phyloP scores from a whole-genome alignment of 805 yeast genomes.

The Saccharomycopsis babjevae region DNA sequence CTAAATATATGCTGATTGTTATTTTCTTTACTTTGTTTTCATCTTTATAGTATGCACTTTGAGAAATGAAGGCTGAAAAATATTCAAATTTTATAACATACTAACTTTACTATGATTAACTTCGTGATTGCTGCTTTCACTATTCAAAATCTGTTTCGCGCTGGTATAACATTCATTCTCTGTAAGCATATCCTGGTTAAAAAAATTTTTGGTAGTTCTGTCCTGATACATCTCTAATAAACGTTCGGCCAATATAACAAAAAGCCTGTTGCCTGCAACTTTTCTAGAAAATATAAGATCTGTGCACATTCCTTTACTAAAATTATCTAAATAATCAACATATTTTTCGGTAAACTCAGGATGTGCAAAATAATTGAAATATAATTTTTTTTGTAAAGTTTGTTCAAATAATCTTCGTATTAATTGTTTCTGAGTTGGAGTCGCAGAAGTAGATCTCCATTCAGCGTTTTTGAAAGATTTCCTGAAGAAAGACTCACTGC shows the following conservation, averaged over 20 bases:
- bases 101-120: too few species aligned
- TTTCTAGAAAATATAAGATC: constrained; percentile 3
- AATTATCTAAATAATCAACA: not conserved
- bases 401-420: not conserved
- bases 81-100: too few species aligned
- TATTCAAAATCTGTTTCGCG: not conserved
- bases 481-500: not conserved
- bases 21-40: too few species aligned
- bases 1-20: too few species aligned
- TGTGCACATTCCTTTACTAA: constrained; percentile 2
- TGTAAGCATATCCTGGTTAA: not conserved
- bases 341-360: not conserved
- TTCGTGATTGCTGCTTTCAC: not conserved
- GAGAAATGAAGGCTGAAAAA: too few species aligned
- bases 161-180: not conserved
- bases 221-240: not conserved
- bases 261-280: not conserved
- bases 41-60: too few species aligned
- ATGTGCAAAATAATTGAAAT: not conserved
- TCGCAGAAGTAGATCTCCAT: not conserved
- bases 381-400: not conserved
- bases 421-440: not conserved
- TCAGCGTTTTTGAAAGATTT: not conserved
- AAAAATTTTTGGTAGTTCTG: not conserved
- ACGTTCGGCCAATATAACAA: not conserved